Evolutionary conservation across 805 yeast species (phyloP), one percentile per base, ranked within the genome.

Genomic region (Kuraishia piskuri): DNA sequence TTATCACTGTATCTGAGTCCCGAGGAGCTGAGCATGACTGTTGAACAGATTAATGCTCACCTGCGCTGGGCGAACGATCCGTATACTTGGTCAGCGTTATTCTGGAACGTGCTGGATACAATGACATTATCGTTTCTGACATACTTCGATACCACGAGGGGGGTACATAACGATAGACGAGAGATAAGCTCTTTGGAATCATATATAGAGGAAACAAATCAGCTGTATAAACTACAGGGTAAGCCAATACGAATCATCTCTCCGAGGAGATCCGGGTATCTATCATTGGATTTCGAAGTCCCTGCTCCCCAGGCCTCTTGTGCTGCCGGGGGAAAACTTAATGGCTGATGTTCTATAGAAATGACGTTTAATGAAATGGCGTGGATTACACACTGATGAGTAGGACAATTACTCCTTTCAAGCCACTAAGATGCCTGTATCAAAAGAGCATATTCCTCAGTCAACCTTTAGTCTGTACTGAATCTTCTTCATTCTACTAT

Each of bases 201-300:
- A 1, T 80, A 71, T 59, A 63, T 79, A 8, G 54, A 53, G 1
- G 54, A 60, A 1, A 20, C 68, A 17, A 79, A 79, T 54, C 48
- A 50, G 2, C 51, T 46, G 3, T 58, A 64, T 2, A 44, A 55
- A 5, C 58, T 63, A 40, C 53, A 54, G 23, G 55, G 54, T 3
- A 56, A 61, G 44, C 68, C 66, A 12, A 60, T 79, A 17, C 58
- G 60, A 26, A 55, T 85, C 9, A 71, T 84, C 0, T 71, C 79
- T 4, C 87, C 87, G 1, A 60, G 76, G 50, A 62, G 71, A 51
- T 70, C 78, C 26, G 89, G 82, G 1, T 83, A 75, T 62, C 64
- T 83, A 6, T 79, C 86, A 14, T 64, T 79, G 58, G 88, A 83
- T 61, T 73, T 81, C 56, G 75, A 77, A 57, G 68, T 83, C 2